These are phyloP conservation scores for Ophiostoma pallidulum DNA, from an alignment of 2,329 filamentous ascomycete species.

Conservation along the genomic window DNA sequence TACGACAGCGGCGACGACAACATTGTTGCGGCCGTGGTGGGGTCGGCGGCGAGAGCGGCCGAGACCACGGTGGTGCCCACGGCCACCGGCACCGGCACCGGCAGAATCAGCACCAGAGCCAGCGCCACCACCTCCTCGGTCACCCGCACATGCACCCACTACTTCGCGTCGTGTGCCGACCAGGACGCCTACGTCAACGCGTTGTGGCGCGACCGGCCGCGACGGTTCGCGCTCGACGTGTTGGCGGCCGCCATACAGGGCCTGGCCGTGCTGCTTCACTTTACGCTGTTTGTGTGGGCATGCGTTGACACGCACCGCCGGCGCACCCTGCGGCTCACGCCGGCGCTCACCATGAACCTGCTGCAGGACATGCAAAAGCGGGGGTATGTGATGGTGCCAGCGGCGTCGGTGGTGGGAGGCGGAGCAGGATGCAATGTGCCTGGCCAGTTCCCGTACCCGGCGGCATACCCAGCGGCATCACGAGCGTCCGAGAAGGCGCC, in stretches of 20 bases:
- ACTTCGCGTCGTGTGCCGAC: conserved; percentile 11
- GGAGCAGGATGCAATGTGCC: not conserved
- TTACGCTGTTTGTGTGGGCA: conserved; percentile 16
- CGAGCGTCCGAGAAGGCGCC: conserved; percentile 1
- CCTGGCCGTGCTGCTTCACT: conserved; percentile 34
- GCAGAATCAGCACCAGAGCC: no score
- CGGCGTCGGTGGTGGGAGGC: not conserved
- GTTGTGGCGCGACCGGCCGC: conserved; percentile 1
- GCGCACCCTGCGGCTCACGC: not conserved
- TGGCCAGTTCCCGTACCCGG: conserved; percentile 1
- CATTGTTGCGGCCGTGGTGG: no score
- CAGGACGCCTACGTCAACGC: conserved; percentile 15
- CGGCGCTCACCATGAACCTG: not conserved
- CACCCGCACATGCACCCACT: conserved; percentile 4
- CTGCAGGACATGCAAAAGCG: conserved; percentile 12
- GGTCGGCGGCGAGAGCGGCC: not conserved
- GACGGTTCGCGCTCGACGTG: not conserved
- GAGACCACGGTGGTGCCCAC: not conserved
- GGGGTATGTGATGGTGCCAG: conserved; percentile 12
- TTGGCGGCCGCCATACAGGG: conserved; percentile 27
- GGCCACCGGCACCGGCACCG: no score
- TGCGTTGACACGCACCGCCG: conserved; percentile 16
- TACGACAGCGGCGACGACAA: not conserved
- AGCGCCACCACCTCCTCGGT: not conserved
- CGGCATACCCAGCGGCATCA: not conserved